Conservation (phyloP, 1,284 basidiomycete species). For the Papiliotrema laurentii region DNA sequence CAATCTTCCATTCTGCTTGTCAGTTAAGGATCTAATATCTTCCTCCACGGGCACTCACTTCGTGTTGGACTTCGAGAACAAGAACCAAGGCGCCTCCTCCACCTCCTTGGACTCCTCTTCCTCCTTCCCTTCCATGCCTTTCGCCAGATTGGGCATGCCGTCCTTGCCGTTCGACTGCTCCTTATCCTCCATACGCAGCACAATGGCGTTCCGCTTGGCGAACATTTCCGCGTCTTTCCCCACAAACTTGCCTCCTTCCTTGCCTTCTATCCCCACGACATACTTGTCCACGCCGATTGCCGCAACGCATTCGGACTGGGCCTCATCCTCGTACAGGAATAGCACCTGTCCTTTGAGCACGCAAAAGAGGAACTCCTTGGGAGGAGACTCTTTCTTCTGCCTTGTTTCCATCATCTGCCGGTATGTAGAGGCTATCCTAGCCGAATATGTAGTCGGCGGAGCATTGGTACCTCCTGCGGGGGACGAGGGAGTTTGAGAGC, state of each 20-base stretch:
- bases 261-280: constrained; percentile 67
- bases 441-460: constrained; percentile 34
- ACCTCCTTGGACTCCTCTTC: constrained; percentile 49
- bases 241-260: constrained; percentile 49
- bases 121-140: constrained; percentile 47
- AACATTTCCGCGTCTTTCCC: constrained; percentile 68
- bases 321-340: constrained; percentile 86
- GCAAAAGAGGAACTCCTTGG: constrained; percentile 84
- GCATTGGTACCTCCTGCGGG: background rate
- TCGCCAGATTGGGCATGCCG: constrained; percentile 25
- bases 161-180: constrained; percentile 25
- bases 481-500: constrained; percentile 58
- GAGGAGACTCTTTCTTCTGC: constrained; percentile 64
- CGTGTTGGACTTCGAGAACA: constrained; percentile 75
- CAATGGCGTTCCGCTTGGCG: constrained; percentile 79
- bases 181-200: constrained; percentile 48
- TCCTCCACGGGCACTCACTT: constrained; percentile 46
- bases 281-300: constrained; percentile 71
- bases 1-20: constrained; percentile 65
- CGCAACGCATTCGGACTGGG: constrained; percentile 76
- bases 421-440: constrained; percentile 37
- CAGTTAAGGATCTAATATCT: background rate
- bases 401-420: constrained; percentile 42
- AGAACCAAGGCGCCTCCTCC: constrained; percentile 69
- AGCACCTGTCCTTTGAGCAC: constrained; percentile 82